Conservation (phyloP, 371 early-diverging fungal genomes). For the Zychaea mexicana region DNA sequence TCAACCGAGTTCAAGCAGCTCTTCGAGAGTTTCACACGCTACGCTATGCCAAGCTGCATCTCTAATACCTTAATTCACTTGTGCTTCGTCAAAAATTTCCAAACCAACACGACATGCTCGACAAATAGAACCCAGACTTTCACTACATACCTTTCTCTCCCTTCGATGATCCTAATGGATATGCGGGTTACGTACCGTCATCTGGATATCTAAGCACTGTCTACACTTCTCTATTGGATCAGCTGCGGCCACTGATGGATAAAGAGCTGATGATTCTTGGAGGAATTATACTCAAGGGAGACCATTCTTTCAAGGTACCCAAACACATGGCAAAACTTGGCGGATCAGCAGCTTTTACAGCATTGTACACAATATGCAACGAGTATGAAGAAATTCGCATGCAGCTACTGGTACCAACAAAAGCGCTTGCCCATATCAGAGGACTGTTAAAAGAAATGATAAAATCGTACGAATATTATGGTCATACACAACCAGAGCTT, state of each 20-base stretch:
- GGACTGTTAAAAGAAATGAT: not conserved
- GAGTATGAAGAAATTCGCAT: not conserved
- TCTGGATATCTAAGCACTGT: conserved; percentile 2
- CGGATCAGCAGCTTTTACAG: not conserved
- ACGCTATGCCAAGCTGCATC: conserved; percentile 6
- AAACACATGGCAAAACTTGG: not conserved
- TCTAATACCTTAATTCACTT: conserved; percentile 8
- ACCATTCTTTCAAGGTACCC: not conserved
- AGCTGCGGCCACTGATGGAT: not conserved
- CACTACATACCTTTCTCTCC: not conserved
- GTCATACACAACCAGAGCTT: not conserved
- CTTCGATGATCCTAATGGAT: conserved; percentile 7
- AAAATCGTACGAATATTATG: not conserved
- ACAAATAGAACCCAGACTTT: too few relatives aligned
- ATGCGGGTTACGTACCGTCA: conserved; percentile 6
- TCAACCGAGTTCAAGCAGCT: conserved; percentile 9
- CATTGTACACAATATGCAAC: not conserved
- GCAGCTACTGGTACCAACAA: not conserved
- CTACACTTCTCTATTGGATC: not conserved
- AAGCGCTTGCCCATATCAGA: not conserved
- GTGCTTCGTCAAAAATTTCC: not conserved
- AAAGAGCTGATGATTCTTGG: not conserved
- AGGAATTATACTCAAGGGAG: not conserved
- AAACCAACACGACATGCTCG: conserved; percentile 2
- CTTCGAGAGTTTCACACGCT: conserved; percentile 18